Percentiles rank a stretch among this genome's conserved stretches.
These are phyloP conservation scores for Ostreobium quekettii DNA, from an alignment of 139 green algal genomes.

Conservation along the genomic window DNA sequence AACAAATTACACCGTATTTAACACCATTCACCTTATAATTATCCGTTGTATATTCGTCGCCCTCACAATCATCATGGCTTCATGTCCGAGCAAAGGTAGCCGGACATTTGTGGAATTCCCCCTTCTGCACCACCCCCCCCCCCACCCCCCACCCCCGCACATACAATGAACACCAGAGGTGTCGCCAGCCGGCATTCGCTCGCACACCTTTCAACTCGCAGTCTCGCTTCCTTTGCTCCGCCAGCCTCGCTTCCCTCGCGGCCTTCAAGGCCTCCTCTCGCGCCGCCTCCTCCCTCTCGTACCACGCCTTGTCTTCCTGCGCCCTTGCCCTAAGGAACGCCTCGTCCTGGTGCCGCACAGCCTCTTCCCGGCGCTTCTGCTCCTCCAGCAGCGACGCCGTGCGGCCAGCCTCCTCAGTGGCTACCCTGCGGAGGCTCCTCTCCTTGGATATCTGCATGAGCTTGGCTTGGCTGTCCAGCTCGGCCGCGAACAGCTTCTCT, in stretches of 20 bases:
- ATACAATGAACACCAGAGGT: too few species aligned
- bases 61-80: too few species aligned
- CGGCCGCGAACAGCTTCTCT: not conserved
- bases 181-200: too few species aligned
- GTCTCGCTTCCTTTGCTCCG: not conserved
- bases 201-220: too few species aligned
- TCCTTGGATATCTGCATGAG: not conserved
- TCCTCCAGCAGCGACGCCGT: not conserved
- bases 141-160: too few species aligned
- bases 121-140: too few species aligned
- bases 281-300: not conserved
- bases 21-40: too few species aligned
- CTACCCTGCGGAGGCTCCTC: not conserved
- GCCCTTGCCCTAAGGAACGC: not conserved
- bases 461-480: not conserved
- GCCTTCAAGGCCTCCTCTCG: not conserved
- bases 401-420: not conserved
- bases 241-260: not conserved
- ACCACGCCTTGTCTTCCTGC: not conserved
- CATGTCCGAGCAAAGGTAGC: too few species aligned
- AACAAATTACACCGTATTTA: too few species aligned
- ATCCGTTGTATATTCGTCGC: too few species aligned
- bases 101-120: too few species aligned
- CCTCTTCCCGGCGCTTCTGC: not conserved
- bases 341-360: not conserved